phyloP scores from a whole-genome alignment of 768 basidiomycete species.

The Neoboletus magnificus region DNA sequence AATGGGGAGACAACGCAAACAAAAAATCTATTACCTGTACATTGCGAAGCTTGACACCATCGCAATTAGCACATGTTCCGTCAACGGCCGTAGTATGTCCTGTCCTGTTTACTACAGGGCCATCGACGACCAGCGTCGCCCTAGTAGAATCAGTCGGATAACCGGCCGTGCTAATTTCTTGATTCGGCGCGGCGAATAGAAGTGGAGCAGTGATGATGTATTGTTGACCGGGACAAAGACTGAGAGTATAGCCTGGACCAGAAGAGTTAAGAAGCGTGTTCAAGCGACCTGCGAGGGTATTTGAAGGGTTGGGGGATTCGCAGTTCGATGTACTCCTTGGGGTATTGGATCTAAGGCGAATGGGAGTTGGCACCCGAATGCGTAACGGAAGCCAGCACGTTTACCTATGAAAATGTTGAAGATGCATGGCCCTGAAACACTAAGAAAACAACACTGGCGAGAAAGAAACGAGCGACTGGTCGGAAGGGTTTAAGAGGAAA shows the following conservation, averaged over 20 bases:
- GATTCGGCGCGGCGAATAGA: conserved; percentile 58
- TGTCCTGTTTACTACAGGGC: conserved; percentile 55
- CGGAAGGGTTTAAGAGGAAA: neutral
- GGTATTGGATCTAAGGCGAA: neutral
- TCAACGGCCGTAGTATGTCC: conserved; percentile 74
- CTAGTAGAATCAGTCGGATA: conserved; percentile 67
- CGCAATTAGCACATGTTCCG: conserved; percentile 59
- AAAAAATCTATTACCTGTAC: conserved; percentile 50
- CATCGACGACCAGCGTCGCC: conserved; percentile 67
- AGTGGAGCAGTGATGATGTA: conserved; percentile 69
- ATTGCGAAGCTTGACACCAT: conserved; percentile 62
- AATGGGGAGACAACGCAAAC: neutral
- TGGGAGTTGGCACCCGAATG: neutral
- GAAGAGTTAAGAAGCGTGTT: conserved; percentile 63
- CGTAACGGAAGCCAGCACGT: neutral
- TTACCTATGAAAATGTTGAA: conserved; percentile 15
- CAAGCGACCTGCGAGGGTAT: conserved; percentile 60
- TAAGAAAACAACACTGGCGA: neutral
- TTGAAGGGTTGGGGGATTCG: conserved; percentile 51
- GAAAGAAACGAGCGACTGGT: neutral
- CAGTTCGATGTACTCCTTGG: conserved; percentile 17
- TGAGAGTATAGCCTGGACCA: conserved; percentile 62
- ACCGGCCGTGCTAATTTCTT: conserved; percentile 80
- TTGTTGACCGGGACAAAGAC: conserved; percentile 57
- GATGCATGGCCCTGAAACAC: conserved; percentile 12